Evolutionary conservation across 495 filamentous ascomycete species (phyloP).

Genomic region (Neohortaea acidophila): DNA sequence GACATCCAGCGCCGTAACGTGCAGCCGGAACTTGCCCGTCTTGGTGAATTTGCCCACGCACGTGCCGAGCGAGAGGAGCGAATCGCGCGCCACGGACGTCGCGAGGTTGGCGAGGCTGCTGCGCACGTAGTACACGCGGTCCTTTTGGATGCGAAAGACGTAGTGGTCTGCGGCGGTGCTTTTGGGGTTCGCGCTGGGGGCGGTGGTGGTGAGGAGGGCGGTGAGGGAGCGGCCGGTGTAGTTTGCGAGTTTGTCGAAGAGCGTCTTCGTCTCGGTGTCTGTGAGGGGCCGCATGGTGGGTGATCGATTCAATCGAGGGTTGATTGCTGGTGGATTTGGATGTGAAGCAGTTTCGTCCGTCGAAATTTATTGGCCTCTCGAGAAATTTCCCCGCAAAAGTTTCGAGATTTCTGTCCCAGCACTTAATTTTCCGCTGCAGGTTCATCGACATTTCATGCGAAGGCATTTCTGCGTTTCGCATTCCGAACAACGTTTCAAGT

Average conservation of each 20-base stretch:
- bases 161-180: conserved; percentile 51
- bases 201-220: conserved; percentile 54
- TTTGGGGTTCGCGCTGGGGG: conserved; percentile 36
- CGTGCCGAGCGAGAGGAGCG: conserved; percentile 69
- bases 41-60: conserved; percentile 85
- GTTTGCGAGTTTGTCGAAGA: conserved; percentile 73
- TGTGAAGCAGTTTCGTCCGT: too few relatives aligned
- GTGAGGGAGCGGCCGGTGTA: conserved; percentile 69
- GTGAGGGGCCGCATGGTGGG: conserved; percentile 22
- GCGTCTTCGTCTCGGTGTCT: conserved; percentile 25
- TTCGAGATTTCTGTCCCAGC: not conserved
- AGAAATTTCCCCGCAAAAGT: not conserved
- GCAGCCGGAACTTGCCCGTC: conserved; percentile 73
- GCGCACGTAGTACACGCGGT: conserved; percentile 75
- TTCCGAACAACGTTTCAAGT: conserved; percentile 21
- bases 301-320: not conserved
- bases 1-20: conserved; percentile 71
- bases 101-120: conserved; percentile 83
- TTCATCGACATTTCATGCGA: too few relatives aligned
- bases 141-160: conserved; percentile 71
- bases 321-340: not conserved
- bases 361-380: too few relatives aligned
- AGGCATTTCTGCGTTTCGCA: not conserved
- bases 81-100: conserved; percentile 60
- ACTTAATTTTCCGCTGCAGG: conserved; percentile 18